These are phyloP conservation scores for Psilocybe subaeruginosa DNA, from an alignment of 768 basidiomycete genomes.

Conservation along the genomic window DNA sequence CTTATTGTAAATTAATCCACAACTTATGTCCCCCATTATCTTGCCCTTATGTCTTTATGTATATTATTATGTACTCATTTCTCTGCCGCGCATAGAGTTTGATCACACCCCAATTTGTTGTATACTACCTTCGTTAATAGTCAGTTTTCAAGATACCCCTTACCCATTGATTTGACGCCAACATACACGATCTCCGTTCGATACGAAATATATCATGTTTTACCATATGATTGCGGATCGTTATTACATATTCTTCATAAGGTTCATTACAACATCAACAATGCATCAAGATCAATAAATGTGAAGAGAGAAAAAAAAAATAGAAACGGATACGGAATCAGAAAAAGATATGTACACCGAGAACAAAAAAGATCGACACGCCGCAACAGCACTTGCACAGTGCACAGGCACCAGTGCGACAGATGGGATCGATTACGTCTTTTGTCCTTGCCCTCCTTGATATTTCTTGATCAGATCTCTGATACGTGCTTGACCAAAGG, in stretches of 20 bases:
- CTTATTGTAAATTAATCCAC: constrained; percentile 3
- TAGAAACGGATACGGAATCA: constrained; percentile 10
- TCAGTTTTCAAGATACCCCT: not conserved
- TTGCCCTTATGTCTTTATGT: not conserved
- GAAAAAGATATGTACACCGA: constrained; percentile 3
- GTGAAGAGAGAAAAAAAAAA: not conserved
- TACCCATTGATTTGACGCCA: not conserved
- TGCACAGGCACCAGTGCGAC: not conserved
- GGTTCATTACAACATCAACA: constrained; percentile 22
- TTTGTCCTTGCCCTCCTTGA: constrained; percentile 43
- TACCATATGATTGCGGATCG: constrained; percentile 1
- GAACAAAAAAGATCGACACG: constrained; percentile 2
- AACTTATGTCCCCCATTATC: not conserved
- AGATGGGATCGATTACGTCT: constrained; percentile 10
- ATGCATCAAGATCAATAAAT: constrained; percentile 12
- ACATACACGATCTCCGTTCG: not conserved
- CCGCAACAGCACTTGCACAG: not conserved
- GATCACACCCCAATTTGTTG: not conserved
- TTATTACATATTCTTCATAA: constrained; percentile 21
- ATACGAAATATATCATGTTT: not conserved
- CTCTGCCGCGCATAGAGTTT: not conserved
- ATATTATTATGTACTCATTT: not conserved
- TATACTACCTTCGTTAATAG: not conserved
- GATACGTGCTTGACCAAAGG: constrained; percentile 77
- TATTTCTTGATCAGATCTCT: constrained; percentile 85